Conservation (phyloP, 1,284 basidiomycete genomes). For the Erythrobasidium hasegawianum region DNA sequence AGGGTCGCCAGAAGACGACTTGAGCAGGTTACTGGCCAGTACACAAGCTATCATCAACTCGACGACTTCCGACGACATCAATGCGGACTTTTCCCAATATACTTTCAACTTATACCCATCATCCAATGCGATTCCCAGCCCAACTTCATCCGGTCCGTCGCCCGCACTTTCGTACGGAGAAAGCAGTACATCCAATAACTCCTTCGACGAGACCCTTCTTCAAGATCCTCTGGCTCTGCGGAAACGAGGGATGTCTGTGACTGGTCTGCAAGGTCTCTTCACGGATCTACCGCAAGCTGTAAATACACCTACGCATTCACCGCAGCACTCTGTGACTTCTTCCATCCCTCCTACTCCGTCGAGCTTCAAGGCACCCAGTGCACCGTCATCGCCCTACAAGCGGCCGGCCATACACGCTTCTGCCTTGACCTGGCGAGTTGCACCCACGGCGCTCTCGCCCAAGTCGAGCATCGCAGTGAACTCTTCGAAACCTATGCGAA, state of each 20-base stretch:
- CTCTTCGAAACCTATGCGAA: constrained; percentile 23
- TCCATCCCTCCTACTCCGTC: constrained; percentile 26
- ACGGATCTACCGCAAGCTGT: background rate
- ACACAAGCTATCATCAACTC: too few relatives aligned
- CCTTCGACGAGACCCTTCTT: constrained; percentile 21
- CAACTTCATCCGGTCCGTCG: constrained; percentile 18
- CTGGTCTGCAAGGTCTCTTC: background rate
- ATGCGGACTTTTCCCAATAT: background rate
- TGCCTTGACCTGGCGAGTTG: constrained; percentile 37
- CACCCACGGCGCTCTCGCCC: constrained; percentile 40
- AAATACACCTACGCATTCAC: constrained; percentile 30
- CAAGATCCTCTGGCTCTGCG: too few relatives aligned
- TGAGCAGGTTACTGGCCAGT: too few relatives aligned
- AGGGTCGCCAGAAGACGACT: background rate
- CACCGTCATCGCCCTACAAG: constrained; percentile 21
- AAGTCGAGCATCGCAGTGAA: constrained; percentile 28
- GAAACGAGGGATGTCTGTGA: background rate
- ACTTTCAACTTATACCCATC: background rate
- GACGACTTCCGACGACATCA: too few relatives aligned
- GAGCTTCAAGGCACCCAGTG: constrained; percentile 23
- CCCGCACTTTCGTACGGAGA: constrained; percentile 26
- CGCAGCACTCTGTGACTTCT: constrained; percentile 5
- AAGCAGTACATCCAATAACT: constrained; percentile 32
- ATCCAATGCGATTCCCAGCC: constrained; percentile 6
- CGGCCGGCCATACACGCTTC: constrained; percentile 35